Conservation (phyloP, 495 filamentous ascomycete genomes). For the Talaromyces adpressus region DNA sequence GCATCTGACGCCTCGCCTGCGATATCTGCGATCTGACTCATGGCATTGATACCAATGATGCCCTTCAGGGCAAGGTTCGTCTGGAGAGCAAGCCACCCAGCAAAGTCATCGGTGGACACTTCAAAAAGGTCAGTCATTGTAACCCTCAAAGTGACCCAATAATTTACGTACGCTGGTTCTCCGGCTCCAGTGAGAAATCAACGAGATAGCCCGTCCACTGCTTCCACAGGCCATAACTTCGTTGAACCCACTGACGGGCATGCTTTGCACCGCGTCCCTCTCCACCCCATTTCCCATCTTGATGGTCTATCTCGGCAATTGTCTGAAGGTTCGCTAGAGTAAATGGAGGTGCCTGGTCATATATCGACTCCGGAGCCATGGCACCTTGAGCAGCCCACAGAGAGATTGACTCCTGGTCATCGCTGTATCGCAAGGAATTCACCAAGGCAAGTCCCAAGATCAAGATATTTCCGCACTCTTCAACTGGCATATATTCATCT, state of each 20-base stretch:
- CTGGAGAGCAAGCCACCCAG: conserved; percentile 85
- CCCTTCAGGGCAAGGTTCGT: conserved; percentile 92
- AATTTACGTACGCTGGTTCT: conserved; percentile 59
- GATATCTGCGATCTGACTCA: conserved; percentile 73
- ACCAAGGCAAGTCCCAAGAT: conserved; percentile 88
- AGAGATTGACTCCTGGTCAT: conserved; percentile 46
- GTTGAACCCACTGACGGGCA: conserved; percentile 51
- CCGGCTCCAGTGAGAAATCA: conserved; percentile 76
- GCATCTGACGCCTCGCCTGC: conserved; percentile 61
- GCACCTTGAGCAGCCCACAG: conserved; percentile 38
- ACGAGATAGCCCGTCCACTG: conserved; percentile 92
- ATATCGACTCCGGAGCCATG: conserved; percentile 12
- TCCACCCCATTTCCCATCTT: conserved; percentile 49
- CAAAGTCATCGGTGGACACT: conserved; percentile 92
- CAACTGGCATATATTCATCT: conserved; percentile 96
- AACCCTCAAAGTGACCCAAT: background rate
- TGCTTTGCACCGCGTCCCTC: conserved; percentile 35
- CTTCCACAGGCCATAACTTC: conserved; percentile 75
- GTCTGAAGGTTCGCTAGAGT: conserved; percentile 35
- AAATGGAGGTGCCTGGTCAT: conserved; percentile 26
- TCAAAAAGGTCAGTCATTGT: conserved; percentile 2
- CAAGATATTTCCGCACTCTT: conserved; percentile 93
- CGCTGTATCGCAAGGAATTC: conserved; percentile 68
- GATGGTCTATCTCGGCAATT: conserved; percentile 35
- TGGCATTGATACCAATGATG: conserved; percentile 89